Evolutionary conservation across 805 yeast genomes (phyloP).

Genomic region (Wickerhamiella siamensis): DNA sequence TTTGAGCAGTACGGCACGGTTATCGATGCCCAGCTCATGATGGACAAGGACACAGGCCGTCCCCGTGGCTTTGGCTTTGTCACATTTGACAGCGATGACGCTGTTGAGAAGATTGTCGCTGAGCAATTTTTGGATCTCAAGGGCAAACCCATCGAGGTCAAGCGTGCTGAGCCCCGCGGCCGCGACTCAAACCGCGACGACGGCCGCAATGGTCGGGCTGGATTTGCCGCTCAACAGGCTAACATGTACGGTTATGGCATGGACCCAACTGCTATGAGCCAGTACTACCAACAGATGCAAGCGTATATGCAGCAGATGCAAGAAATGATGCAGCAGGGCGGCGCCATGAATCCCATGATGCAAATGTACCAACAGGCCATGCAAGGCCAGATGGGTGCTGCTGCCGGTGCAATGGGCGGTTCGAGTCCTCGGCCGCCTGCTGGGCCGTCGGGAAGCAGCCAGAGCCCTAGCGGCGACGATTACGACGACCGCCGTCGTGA

Average conservation of each 20-base stretch:
- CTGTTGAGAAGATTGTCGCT: slow-evolving; percentile 77
- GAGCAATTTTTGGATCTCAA: slow-evolving; percentile 71
- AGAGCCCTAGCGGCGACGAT: slow-evolving; percentile 4
- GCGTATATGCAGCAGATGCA: slow-evolving; percentile 27
- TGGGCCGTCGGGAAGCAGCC: slow-evolving; percentile 1
- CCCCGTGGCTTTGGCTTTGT: slow-evolving; percentile 96
- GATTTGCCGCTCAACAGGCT: slow-evolving; percentile 6
- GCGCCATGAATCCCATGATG: slow-evolving; percentile 14
- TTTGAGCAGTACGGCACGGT: slow-evolving; percentile 81
- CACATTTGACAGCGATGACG: slow-evolving; percentile 87
- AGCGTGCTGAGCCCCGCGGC: slow-evolving; percentile 31
- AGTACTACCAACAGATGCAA: slow-evolving; percentile 31
- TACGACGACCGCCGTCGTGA: slow-evolving; percentile 15
- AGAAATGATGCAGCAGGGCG: slow-evolving; percentile 22
- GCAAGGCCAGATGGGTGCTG: slow-evolving; percentile 9
- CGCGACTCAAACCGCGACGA: slow-evolving; percentile 12
- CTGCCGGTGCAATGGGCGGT: slow-evolving; percentile 1
- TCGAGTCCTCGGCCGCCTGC: not conserved
- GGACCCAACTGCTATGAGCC: slow-evolving; percentile 31
- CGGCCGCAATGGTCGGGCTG: slow-evolving; percentile 11
- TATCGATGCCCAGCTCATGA: slow-evolving; percentile 92
- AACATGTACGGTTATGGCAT: slow-evolving; percentile 20
- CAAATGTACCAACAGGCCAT: slow-evolving; percentile 14
- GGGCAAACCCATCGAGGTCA: slow-evolving; percentile 45
- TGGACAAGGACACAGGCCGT: slow-evolving; percentile 92